Evolutionary conservation across 2,329 filamentous ascomycete species (phyloP).

Genomic region (Didymella pomorum): DNA sequence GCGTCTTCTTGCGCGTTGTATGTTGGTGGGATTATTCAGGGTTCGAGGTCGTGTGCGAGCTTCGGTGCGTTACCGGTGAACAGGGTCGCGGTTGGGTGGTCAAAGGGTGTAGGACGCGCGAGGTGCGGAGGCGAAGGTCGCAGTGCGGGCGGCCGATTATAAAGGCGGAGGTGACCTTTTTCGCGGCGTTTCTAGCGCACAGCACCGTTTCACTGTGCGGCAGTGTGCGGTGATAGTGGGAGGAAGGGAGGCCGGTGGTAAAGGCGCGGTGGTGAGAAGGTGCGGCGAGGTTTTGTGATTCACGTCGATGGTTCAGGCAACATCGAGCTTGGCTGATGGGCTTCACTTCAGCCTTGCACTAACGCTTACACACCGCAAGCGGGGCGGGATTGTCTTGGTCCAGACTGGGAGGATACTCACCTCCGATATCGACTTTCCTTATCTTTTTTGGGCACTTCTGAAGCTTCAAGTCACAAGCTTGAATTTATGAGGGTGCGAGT

Average conservation of each 20-base stretch:
- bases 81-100: slow-evolving; percentile 8
- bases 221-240: not conserved
- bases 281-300: slow-evolving; percentile 42
- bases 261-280: slow-evolving; percentile 25
- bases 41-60: not conserved
- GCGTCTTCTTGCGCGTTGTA: slow-evolving; percentile 40
- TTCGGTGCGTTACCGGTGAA: not conserved
- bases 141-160: slow-evolving; percentile 12
- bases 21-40: slow-evolving; percentile 6
- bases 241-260: slow-evolving; percentile 23
- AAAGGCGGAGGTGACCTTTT: slow-evolving; percentile 6
- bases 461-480: not conserved
- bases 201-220: slow-evolving; percentile 5
- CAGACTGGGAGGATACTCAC: slow-evolving; percentile 8
- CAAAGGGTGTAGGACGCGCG: slow-evolving; percentile 16
- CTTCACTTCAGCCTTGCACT: slow-evolving; percentile 30
- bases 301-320: slow-evolving; percentile 43
- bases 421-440: not conserved
- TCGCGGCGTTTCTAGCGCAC: slow-evolving; percentile 4
- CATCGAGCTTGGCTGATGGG: slow-evolving; percentile 37
- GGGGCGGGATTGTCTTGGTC: slow-evolving; percentile 6
- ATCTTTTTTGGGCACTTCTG: not conserved
- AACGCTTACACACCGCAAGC: slow-evolving; percentile 22
- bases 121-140: slow-evolving; percentile 21
- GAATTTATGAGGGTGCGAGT: not conserved